Conservation (phyloP, 164 flowering plant genomes). For the Magnolia officinalis region DNA sequence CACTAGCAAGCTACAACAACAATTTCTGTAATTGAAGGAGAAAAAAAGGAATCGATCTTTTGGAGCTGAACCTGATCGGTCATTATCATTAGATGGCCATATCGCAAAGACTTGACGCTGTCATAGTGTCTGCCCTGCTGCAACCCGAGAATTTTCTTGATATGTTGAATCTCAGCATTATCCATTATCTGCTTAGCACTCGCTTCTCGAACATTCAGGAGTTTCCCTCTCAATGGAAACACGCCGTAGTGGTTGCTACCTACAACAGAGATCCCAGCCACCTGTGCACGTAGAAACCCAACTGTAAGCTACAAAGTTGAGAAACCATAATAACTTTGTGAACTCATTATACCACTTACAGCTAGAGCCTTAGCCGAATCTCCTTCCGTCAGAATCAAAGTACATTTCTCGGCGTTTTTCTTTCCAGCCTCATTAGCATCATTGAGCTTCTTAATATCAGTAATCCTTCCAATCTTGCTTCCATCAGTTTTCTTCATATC, state of each 20-base stretch:
- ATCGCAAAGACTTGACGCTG: conserved; percentile 63
- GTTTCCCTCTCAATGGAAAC: conserved; percentile 89
- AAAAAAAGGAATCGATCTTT: neutral
- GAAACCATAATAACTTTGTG: too few relatives aligned
- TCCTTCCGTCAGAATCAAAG: conserved; percentile 97
- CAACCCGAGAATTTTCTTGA: conserved; percentile 83
- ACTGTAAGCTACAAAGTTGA: neutral
- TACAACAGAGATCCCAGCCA: conserved; percentile 78
- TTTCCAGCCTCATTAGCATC: conserved; percentile 92
- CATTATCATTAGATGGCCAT: conserved; percentile 97
- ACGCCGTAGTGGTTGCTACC: conserved; percentile 80
- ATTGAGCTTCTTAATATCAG: conserved; percentile 64
- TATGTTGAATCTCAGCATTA: conserved; percentile 64
- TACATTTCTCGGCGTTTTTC: conserved; percentile 62
- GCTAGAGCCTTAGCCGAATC: conserved; percentile 98
- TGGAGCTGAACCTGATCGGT: conserved; percentile 76
- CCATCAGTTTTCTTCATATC: conserved; percentile 97
- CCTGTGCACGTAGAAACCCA: conserved; percentile 28
- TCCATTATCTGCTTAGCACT: conserved; percentile 65
- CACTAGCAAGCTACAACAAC: too few relatives aligned
- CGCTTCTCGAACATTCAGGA: conserved; percentile 97
- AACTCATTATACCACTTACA: conserved; percentile 37
- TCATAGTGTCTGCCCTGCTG: conserved; percentile 66
- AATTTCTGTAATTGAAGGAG: neutral
- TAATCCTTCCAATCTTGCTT: conserved; percentile 43